Percentiles rank a stretch among this genome's conserved stretches.
Conservation (phyloP, 495 filamentous ascomycete species). For the Trichoderma parareesei region DNA sequence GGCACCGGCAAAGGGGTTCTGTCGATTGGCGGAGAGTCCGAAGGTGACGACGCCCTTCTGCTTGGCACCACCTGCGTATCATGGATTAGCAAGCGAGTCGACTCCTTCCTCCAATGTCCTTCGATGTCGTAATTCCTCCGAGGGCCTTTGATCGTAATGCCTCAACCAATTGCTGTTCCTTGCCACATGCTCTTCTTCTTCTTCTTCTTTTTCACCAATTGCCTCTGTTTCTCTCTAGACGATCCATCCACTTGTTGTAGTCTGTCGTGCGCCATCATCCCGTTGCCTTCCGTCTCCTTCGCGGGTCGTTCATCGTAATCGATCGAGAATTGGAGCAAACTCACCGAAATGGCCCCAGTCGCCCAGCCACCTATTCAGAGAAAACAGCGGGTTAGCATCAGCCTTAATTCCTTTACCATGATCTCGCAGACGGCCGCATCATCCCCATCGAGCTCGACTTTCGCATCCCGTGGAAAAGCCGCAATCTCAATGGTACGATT, state of each 20-base stretch:
- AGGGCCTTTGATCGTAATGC: too few species aligned
- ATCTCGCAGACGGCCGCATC: background rate
- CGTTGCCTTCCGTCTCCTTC: background rate
- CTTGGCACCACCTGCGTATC: conserved; percentile 31
- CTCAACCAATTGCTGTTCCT: background rate
- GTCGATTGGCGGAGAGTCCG: conserved; percentile 43
- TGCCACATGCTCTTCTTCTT: too few species aligned
- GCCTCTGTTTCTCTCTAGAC: background rate
- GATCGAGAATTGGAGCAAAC: conserved; percentile 22
- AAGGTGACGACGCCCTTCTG: conserved; percentile 52
- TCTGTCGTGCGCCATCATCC: background rate
- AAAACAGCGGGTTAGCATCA: conserved; percentile 25
- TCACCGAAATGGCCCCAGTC: conserved; percentile 80
- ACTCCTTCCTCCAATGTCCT: background rate
- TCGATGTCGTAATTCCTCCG: too few species aligned
- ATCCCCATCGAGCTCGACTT: background rate
- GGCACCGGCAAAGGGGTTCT: conserved; percentile 49
- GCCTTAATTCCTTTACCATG: conserved; percentile 10
- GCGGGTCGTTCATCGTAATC: background rate
- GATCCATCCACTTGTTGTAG: too few species aligned
- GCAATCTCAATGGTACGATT: conserved; percentile 1
- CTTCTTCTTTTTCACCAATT: background rate
- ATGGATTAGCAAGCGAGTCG: conserved; percentile 17
- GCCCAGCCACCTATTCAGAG: conserved; percentile 61
- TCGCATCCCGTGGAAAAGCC: conserved; percentile 10